Evolutionary conservation across 345 rosid species (phyloP).

Genomic region (Litchi chinensis): DNA sequence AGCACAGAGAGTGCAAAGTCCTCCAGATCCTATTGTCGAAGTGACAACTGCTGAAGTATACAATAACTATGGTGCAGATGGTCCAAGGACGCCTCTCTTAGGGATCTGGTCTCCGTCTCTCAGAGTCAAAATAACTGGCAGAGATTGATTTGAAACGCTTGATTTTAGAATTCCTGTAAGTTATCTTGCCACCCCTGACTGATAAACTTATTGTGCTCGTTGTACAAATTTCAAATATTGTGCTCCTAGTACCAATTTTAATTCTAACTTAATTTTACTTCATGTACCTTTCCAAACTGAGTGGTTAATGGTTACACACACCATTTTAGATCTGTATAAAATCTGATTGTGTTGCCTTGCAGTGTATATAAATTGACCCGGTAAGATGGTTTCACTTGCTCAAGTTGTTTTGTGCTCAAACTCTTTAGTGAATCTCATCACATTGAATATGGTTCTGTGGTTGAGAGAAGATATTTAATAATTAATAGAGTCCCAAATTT

Average conservation of each 20-base stretch:
- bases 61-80: conserved; percentile 55
- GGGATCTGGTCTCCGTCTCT: conserved; percentile 80
- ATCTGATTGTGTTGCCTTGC: neutral
- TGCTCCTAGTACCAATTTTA: neutral
- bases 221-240: no score
- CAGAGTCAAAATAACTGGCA: conserved; percentile 81
- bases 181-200: conserved; percentile 16
- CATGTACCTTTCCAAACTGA: neutral
- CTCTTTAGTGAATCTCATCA: neutral
- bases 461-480: no score
- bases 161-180: conserved; percentile 89
- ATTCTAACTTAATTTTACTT: neutral
- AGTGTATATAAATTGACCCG: neutral
- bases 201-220: neutral
- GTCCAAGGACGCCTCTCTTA: conserved; percentile 64
- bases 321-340: neutral
- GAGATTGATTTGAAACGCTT: conserved; percentile 81
- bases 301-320: neutral
- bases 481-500: no score
- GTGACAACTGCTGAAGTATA: conserved; percentile 75
- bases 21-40: conserved; percentile 73
- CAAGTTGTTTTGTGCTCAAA: neutral
- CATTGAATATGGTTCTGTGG: no score
- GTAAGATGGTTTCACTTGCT: neutral
- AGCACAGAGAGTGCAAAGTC: conserved; percentile 46